Evolutionary conservation across 164 flowering plant genomes (phyloP), one percentile per base, ranked within the genome.

Genomic region (Piper betle): DNA sequence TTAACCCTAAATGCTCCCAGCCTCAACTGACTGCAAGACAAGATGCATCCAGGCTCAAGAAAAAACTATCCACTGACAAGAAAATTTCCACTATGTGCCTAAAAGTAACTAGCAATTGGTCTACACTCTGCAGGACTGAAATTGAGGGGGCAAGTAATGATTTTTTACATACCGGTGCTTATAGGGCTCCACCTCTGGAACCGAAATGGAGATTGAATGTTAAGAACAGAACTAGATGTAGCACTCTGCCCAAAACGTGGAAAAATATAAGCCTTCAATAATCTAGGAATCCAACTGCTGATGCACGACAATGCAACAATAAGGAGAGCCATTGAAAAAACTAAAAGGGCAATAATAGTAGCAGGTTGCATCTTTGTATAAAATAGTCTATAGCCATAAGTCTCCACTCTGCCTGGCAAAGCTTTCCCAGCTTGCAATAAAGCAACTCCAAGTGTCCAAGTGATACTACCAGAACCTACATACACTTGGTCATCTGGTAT

Each of bases 401-500:
- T 53, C 52, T 69, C 77, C 57, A 73, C 37, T 61, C 70, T 73
- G 46, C 75, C 55, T 58, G 89, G 68, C 72, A 81, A 73, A 57
- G 81, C 68, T 48, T 75, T 76, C 56, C 95, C 95, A 68, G 96
- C 87, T 78, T 93, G 87, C 72, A 82, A 73, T 20, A 93, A 73
- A 62, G 97, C 97, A 79, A 88, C 99, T 55, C 97, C 97, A 42
- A 82, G 84, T 39, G 99, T 93, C 99, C 99, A 93, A 48, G 99
- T 90, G 64, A 83, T 88, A 71, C 99, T 85, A 67, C 99, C 99
- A 64, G 99, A 88, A 38, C 97, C 97, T 73, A 93, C 69, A 63
- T 61, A 69, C 18, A 93, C 80, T 56, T 84, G 78, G 19, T 72
- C 69, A 72, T 88, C 97, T 8, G 80, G 73, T 37, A 93, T 90